Base-by-base conservation (phyloP, 2,329 filamentous ascomycete species). In the Penicillium hesseltinei region DNA sequence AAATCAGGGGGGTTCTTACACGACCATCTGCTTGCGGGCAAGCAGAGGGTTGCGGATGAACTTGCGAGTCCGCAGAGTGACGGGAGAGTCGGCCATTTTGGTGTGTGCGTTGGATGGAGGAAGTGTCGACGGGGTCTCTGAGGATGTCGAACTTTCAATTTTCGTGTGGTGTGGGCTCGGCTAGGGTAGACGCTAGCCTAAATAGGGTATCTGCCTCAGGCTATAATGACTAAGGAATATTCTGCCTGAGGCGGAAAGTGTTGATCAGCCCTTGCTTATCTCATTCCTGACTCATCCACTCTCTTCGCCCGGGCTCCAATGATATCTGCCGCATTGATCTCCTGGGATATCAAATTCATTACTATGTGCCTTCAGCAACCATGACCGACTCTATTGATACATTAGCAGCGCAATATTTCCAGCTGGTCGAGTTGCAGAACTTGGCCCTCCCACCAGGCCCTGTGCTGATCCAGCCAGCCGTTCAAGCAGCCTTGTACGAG, bases 31-130 rank as follows among this genome's bases (percentile, higher is more conserved):
- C 88, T 96, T 96, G 81, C 93, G 90, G 80, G 89, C 91, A 79
- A 99, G 89, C 78, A 99, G 91, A 81, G 94, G 91, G 88, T 99
- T 99, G 85, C 92, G 91, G 84, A 97, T 95, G 90, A 99, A 99
- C 87, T 97, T 97, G 90, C 94, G 93, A 82, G 94, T 99, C 85
- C 94, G 88, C 83, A 92, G 83, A 75, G 89, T 92, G 78, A 92
- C 88, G 77, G 88, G 76, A 72, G 76, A 81, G 78, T 91, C 88
- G 82, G 92, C 90, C 93, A 97, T 95, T 84, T 82, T 82, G 81
- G 76, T 76, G 80, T 57, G 68, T 69, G 53, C 53, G 64, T 63
- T 59, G 64, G 64, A 63, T 66, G 59, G 63, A 61, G 59, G 56
- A 59, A 59, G 55, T 57, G 54, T 57, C 54, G 54, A 57, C 54